Percentiles rank a stretch among this genome's conserved stretches.
These are phyloP conservation scores for Pseudotsuga menziesii DNA, from an alignment of 75 land plant genomes.

Conservation along the genomic window DNA sequence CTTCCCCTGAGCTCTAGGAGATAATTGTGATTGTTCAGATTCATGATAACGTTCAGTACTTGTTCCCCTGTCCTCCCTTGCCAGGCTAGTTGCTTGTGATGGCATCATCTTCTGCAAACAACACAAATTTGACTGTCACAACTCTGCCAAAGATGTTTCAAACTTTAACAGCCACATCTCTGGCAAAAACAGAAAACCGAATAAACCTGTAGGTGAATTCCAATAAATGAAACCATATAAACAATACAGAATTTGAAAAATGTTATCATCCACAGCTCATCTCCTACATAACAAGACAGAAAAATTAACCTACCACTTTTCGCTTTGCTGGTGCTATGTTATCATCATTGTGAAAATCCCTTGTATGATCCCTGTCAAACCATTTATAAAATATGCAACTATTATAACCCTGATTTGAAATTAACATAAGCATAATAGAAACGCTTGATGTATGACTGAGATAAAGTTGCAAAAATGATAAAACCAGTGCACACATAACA, in stretches of 20 bases:
- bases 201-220: background rate
- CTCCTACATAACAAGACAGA: background rate
- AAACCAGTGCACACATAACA: background rate
- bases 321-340: background rate
- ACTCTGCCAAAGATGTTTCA: background rate
- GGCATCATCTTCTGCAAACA: background rate
- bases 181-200: background rate
- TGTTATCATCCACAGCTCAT: background rate
- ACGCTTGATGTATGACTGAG: too few relatives aligned
- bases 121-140: background rate
- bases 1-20: slow-evolving; percentile 1
- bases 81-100: background rate
- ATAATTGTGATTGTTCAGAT: background rate
- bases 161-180: background rate
- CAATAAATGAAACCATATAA: background rate
- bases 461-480: background rate
- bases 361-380: slow-evolving; percentile 9
- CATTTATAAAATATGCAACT: background rate
- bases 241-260: background rate
- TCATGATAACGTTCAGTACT: slow-evolving; percentile 6
- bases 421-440: background rate
- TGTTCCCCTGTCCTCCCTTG: slow-evolving; percentile 6
- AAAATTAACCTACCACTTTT: slow-evolving; percentile 2
- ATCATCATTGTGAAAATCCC: slow-evolving; percentile 2
- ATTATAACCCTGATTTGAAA: background rate